Conservation (phyloP, 305 asterid genomes). For the Euphrasia arctica region DNA sequence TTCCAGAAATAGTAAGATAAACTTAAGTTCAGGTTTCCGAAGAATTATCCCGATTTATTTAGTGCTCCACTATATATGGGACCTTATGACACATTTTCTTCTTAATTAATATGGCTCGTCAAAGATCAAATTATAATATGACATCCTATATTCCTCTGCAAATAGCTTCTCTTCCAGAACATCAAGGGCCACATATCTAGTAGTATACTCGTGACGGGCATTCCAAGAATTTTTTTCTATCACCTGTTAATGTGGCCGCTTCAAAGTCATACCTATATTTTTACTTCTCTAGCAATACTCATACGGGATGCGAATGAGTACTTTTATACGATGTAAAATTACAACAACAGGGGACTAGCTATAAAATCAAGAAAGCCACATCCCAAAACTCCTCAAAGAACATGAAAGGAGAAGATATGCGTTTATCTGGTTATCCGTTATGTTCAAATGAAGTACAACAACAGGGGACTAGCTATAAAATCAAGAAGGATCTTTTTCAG, state of each 20-base stretch:
- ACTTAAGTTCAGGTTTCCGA: slow-evolving; percentile 17
- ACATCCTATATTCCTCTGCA: background rate
- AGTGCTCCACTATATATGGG: slow-evolving; percentile 8
- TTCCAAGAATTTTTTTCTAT: too few species aligned
- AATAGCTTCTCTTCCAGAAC: slow-evolving; percentile 15
- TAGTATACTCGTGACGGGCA: background rate
- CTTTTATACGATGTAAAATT: background rate
- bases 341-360: background rate
- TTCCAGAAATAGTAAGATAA: slow-evolving; percentile 2
- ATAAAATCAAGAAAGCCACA: slow-evolving; percentile 5
- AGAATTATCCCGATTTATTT: slow-evolving; percentile 14
- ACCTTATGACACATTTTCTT: slow-evolving; percentile 13
- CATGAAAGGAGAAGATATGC: background rate
- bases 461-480: too few species aligned
- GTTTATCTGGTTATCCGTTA: too few species aligned
- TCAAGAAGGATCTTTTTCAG: too few species aligned
- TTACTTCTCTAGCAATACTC: slow-evolving; percentile 9
- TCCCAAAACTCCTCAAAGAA: slow-evolving; percentile 2
- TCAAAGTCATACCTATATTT: background rate
- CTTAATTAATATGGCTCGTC: slow-evolving; percentile 9
- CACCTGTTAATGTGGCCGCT: background rate
- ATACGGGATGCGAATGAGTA: slow-evolving; percentile 6
- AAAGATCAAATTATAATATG: slow-evolving; percentile 15
- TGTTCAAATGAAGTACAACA: too few species aligned
- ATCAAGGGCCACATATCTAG: slow-evolving; percentile 9